Evolutionary conservation across 2,329 filamentous ascomycete species (phyloP).

Genomic region (Penicillium vulpinum): DNA sequence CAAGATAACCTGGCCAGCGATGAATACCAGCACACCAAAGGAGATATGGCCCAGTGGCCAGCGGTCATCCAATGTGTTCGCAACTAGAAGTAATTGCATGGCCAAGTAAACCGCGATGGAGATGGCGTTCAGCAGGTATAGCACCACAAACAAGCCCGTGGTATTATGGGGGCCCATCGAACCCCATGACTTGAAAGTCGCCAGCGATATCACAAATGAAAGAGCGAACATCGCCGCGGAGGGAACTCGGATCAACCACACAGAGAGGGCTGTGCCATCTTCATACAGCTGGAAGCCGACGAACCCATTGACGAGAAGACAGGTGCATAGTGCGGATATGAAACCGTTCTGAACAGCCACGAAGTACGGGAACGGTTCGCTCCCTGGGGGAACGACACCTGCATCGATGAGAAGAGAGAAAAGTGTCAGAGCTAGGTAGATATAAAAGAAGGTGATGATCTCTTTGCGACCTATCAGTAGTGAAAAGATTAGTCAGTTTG

Average conservation of each 20-base stretch:
- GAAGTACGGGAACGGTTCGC: slow-evolving; percentile 83
- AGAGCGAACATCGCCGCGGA: slow-evolving; percentile 82
- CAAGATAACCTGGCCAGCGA: slow-evolving; percentile 86
- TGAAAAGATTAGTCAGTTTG: slow-evolving; percentile 10
- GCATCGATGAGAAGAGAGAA: slow-evolving; percentile 88
- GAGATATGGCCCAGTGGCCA: slow-evolving; percentile 92
- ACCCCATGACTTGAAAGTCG: slow-evolving; percentile 90
- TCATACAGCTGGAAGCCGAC: slow-evolving; percentile 98
- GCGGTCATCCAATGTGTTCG: slow-evolving; percentile 86
- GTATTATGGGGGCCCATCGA: slow-evolving; percentile 84
- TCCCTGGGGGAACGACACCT: slow-evolving; percentile 84
- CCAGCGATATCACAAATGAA: slow-evolving; percentile 80
- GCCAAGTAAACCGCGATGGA: slow-evolving; percentile 81
- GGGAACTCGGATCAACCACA: slow-evolving; percentile 84
- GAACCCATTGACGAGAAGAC: slow-evolving; percentile 93
- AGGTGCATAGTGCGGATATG: slow-evolving; percentile 80
- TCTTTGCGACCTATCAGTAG: slow-evolving; percentile 60
- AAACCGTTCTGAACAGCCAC: slow-evolving; percentile 83
- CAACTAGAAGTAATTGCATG: slow-evolving; percentile 85
- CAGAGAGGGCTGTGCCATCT: slow-evolving; percentile 87
- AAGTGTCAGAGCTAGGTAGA: slow-evolving; percentile 88
- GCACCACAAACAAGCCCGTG: slow-evolving; percentile 81
- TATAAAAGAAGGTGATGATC: slow-evolving; percentile 90
- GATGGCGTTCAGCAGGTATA: slow-evolving; percentile 88
- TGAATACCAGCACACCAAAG: slow-evolving; percentile 88